Evolutionary conservation across 257 asterid species (phyloP), one percentile per base, ranked within the genome.

Genomic region (Solanum chmielewskii): DNA sequence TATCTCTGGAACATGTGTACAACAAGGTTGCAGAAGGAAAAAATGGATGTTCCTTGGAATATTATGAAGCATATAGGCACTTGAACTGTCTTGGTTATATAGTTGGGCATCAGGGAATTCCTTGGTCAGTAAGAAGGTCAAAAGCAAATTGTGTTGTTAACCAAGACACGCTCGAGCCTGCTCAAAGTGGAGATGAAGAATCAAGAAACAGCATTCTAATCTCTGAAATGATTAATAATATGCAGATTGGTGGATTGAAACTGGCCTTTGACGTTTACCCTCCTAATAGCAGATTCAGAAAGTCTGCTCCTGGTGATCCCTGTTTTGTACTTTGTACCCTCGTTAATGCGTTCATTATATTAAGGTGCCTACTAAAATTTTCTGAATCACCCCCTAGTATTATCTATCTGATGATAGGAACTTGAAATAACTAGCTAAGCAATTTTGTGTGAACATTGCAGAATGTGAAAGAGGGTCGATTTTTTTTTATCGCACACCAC

Each of bases 11-110:
- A 37, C 93, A 92, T 37, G 75, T 95, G 68, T 95, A 94, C 77
- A 84, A 35, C 80, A 94, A 91, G 89, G 15, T 94, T 68, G 87
- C 90, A 42, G 94, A 92, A 88, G 88, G 88, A 87, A 89, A 77
- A 85, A 88, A 64, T 85, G 91, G 94, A 49, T 93, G 92, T 90
- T 92, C 93, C 64, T 95, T 95, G 96, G 98, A 93, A 87, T 92
- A 94, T 68, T 93, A 93, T 81, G 96, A 95, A 88, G 98, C 88
- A 21, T 96, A 96, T 85, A 91, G 92, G 74, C 95, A 92, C 89
- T 90, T 95, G 44, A 96, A 95, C 89, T 86, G 89, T 91, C 98
- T 96, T 45, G 99, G 98, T 85, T 96, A 95, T 88, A 88, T 96
- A 73, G 95, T 96, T 62, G 92, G 97, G 29, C 93, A 92, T 15